Evolutionary conservation across 2,329 filamentous ascomycete species (phyloP).

Genomic region (Cladosporium sp.): DNA sequence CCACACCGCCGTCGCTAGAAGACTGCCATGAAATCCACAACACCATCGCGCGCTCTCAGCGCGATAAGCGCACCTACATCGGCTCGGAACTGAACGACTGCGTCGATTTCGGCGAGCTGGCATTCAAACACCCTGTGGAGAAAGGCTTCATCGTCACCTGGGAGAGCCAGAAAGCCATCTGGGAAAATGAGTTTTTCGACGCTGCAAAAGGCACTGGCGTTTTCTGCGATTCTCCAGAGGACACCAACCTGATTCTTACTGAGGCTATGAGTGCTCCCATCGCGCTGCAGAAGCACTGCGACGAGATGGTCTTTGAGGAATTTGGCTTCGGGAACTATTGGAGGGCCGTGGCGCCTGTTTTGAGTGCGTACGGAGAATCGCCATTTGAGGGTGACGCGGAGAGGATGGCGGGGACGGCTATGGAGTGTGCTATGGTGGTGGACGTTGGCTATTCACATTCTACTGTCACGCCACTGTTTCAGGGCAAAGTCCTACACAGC

Average conservation of each 20-base stretch:
- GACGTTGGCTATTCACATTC: conserved; percentile 94
- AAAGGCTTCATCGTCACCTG: conserved; percentile 94
- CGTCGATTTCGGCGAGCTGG: conserved; percentile 82
- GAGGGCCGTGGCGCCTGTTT: conserved; percentile 65
- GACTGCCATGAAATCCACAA: conserved; percentile 75
- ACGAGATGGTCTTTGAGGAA: conserved; percentile 96
- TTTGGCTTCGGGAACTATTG: conserved; percentile 89
- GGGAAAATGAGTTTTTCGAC: conserved; percentile 78
- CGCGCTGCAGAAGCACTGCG: conserved; percentile 79
- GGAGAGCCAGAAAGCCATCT: conserved; percentile 93
- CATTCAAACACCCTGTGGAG: conserved; percentile 84
- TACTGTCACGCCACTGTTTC: conserved; percentile 79
- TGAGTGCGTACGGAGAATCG: conserved; percentile 55
- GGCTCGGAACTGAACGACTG: conserved; percentile 74
- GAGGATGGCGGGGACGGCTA: conserved; percentile 42
- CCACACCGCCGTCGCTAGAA: conserved; percentile 27
- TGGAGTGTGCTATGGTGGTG: conserved; percentile 80
- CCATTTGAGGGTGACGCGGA: conserved; percentile 5
- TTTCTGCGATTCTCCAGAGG: conserved; percentile 63
- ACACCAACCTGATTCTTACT: conserved; percentile 78
- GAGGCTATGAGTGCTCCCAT: conserved; percentile 82
- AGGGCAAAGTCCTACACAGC: conserved; percentile 73
- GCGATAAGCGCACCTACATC: conserved; percentile 73
- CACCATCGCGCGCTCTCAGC: conserved; percentile 74
- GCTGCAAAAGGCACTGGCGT: conserved; percentile 48